Percentiles rank a stretch among this genome's conserved stretches.
phyloP scores from a whole-genome alignment of 768 basidiomycete genomes.

The Leucogyrophana mollusca region DNA sequence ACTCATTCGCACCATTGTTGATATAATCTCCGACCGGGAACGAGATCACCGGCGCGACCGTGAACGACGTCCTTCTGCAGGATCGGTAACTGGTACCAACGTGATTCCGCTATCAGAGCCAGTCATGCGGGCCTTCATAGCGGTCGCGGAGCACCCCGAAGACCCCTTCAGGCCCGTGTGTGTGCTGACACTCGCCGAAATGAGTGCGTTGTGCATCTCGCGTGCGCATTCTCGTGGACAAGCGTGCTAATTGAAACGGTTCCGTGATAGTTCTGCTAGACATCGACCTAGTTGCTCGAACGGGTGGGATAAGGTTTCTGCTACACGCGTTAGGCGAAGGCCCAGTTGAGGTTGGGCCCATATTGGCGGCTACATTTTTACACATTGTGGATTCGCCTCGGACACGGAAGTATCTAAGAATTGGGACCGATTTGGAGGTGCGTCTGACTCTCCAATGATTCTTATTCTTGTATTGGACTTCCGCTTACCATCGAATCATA shows the following conservation, averaged over 20 bases:
- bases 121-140: conserved; percentile 86
- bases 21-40: conserved; percentile 59
- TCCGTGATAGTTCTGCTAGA: conserved; percentile 74
- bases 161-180: conserved; percentile 84
- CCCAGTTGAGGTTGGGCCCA: conserved; percentile 74
- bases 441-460: no score
- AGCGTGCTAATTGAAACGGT: conserved; percentile 6
- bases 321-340: conserved; percentile 90
- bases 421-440: conserved; percentile 91
- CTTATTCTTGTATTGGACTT: no score
- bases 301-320: conserved; percentile 84
- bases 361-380: conserved; percentile 78
- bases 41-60: conserved; percentile 33
- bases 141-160: conserved; percentile 89
- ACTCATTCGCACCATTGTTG: conserved; percentile 79
- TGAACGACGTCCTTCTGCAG: conserved; percentile 35
- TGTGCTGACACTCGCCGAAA: conserved; percentile 86
- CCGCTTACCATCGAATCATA: neutral
- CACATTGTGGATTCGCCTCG: conserved; percentile 84
- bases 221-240: conserved; percentile 4
- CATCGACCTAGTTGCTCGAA: conserved; percentile 73
- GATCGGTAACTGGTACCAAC: conserved; percentile 30
- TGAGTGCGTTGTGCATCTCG: conserved; percentile 52
- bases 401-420: conserved; percentile 71
- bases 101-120: conserved; percentile 66